Base-by-base conservation (phyloP, 768 basidiomycete species). In the Lactifluus volemus region DNA sequence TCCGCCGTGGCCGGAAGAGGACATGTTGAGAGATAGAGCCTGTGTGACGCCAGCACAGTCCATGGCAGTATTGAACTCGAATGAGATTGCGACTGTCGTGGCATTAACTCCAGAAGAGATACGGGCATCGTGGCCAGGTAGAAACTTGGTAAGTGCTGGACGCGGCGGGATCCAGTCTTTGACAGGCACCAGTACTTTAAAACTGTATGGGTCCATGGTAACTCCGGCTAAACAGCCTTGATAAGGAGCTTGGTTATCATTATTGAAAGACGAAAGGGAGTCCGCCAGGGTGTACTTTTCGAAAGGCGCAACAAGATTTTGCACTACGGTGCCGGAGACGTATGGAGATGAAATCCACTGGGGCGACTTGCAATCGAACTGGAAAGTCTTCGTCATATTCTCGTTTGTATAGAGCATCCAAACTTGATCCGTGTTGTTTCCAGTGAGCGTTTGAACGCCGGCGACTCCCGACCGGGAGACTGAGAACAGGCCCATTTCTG, bases 401-500 rank as follows among this genome's bases (percentile, higher is more conserved):
- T 90, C 85, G 73, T 96, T 97, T 47, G 88, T 84, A 73, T 83
- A 95, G 5, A 97, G 73, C 67, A 96, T 55, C 91, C 91, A 94
- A 58, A 95, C 78, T 64, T 87, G 84, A 58, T 85, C 84, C 10
- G 77, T 77, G 69, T 81, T 78, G 29, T 69, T 76, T 7, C 89
- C 88, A 1, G 73, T 75, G 55, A 92, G 77, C 5, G 69, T 81
- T 71, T 94, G 91, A n/a, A 79, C 73, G 29, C 70, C 73, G 4
- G 72, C 1, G 38, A 93, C 78, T 17, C 78, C 85, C 4, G 84
- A 75, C 34, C 93, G 84, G 5, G 85, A 84, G 17, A 84, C 82
- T 1, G 91, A 87, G 86, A 88, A 96, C 9, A 95, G 77, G 57
- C 94, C 94, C 78, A 94, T 83, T 73, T 96, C 92, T 0, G 93